Evolutionary conservation across 495 filamentous ascomycete species (phyloP).

Genomic region (Talaromyces wortmannii): DNA sequence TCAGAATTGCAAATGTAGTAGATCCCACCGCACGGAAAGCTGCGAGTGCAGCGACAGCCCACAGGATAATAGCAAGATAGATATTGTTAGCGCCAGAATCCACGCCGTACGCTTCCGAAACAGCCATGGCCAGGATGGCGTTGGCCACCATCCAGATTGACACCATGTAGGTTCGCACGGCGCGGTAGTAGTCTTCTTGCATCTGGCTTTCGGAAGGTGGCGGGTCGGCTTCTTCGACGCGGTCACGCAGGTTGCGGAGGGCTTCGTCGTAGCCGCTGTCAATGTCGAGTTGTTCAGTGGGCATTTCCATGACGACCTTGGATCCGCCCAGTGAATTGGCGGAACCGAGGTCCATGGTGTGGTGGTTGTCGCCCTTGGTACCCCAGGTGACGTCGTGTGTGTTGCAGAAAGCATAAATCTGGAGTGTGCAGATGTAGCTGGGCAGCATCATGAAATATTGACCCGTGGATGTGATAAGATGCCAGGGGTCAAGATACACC

Average conservation of each 20-base stretch:
- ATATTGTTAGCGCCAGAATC: slow-evolving; percentile 68
- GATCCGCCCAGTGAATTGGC: slow-evolving; percentile 64
- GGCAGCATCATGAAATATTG: slow-evolving; percentile 94
- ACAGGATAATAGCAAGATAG: slow-evolving; percentile 89
- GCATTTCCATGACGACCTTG: slow-evolving; percentile 84
- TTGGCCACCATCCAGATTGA: slow-evolving; percentile 94
- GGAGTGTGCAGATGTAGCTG: slow-evolving; percentile 91
- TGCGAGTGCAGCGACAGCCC: slow-evolving; percentile 82
- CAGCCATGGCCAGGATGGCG: slow-evolving; percentile 85
- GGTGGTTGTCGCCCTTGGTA: slow-evolving; percentile 96
- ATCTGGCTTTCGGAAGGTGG: slow-evolving; percentile 65
- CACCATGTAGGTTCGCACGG: slow-evolving; percentile 97
- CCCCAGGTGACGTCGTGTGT: slow-evolving; percentile 99
- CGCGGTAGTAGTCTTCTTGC: slow-evolving; percentile 98
- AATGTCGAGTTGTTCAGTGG: slow-evolving; percentile 94
- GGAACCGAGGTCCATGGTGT: slow-evolving; percentile 83
- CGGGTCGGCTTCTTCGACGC: slow-evolving; percentile 68
- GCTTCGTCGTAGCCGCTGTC: slow-evolving; percentile 97
- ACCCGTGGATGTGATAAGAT: slow-evolving; percentile 91
- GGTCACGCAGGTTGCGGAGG: slow-evolving; percentile 88
- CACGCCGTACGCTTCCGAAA: slow-evolving; percentile 76
- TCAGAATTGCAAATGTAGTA: slow-evolving; percentile 75
- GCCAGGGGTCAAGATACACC: slow-evolving; percentile 97
- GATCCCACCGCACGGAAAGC: slow-evolving; percentile 76
- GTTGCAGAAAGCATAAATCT: slow-evolving; percentile 99